Conservation (phyloP, 2,329 filamentous ascomycete genomes). For the Pestalotiopsis sp. region DNA sequence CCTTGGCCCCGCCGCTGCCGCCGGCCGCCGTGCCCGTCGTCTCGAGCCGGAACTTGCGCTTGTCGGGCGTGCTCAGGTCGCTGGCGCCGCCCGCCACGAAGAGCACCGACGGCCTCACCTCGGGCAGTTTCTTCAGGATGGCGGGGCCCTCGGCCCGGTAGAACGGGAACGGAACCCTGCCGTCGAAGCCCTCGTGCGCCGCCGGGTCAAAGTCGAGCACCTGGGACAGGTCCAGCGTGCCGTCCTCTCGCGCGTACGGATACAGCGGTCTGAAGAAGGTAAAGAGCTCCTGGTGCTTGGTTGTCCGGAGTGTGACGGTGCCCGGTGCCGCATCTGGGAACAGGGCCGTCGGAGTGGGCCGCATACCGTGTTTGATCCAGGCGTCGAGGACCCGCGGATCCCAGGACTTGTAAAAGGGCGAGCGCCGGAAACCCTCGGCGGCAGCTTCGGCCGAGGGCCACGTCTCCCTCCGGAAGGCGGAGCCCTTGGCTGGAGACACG, state of each 20-base stretch:
- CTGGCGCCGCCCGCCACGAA: slow-evolving; percentile 70
- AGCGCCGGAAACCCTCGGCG: slow-evolving; percentile 64
- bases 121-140: slow-evolving; percentile 58
- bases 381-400: slow-evolving; percentile 76
- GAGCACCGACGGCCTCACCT: slow-evolving; percentile 65
- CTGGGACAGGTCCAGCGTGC: slow-evolving; percentile 41
- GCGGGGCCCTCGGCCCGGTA: slow-evolving; percentile 67
- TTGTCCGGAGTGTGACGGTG: slow-evolving; percentile 74
- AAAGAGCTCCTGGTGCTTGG: slow-evolving; percentile 86
- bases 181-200: slow-evolving; percentile 34
- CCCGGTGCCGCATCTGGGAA: slow-evolving; percentile 47
- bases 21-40: slow-evolving; percentile 67
- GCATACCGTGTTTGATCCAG: slow-evolving; percentile 75
- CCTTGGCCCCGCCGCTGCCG: slow-evolving; percentile 65
- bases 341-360: slow-evolving; percentile 67
- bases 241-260: slow-evolving; percentile 40
- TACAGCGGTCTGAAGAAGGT: slow-evolving; percentile 70
- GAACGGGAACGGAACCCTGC: slow-evolving; percentile 50
- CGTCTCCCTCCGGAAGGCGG: slow-evolving; percentile 71
- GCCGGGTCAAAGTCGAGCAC: slow-evolving; percentile 48
- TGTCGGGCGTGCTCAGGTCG: slow-evolving; percentile 51
- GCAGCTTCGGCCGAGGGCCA: slow-evolving; percentile 81
- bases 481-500: slow-evolving; percentile 56
- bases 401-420: slow-evolving; percentile 80
- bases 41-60: slow-evolving; percentile 60